Conservation (phyloP, 1,284 basidiomycete genomes). For the Melampsora americana region DNA sequence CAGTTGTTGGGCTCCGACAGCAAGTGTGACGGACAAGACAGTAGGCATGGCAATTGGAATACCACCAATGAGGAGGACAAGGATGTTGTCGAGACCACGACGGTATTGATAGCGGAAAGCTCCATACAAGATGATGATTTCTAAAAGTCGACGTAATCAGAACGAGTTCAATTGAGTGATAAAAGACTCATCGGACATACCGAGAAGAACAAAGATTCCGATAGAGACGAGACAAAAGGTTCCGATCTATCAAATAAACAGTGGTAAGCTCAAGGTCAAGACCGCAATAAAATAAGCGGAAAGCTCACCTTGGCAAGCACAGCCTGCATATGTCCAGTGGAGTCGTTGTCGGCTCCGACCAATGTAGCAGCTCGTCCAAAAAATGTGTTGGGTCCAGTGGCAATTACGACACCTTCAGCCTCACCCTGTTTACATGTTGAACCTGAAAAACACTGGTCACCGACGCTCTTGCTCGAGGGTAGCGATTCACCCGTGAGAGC, state of each 20-base stretch:
- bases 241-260: slow-evolving; percentile 92
- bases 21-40: slow-evolving; percentile 90
- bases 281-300: not conserved
- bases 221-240: slow-evolving; percentile 92
- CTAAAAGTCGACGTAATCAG: slow-evolving; percentile 52
- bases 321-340: slow-evolving; percentile 80
- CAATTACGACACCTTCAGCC: slow-evolving; percentile 93
- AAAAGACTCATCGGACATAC: not conserved
- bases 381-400: slow-evolving; percentile 72
- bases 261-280: slow-evolving; percentile 56
- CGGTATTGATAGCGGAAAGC: slow-evolving; percentile 85
- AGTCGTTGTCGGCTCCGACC: slow-evolving; percentile 91
- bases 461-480: slow-evolving; percentile 80
- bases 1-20: slow-evolving; percentile 94
- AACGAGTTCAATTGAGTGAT: not conserved
- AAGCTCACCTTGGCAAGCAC: slow-evolving; percentile 37
- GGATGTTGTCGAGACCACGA: slow-evolving; percentile 89
- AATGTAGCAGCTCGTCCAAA: slow-evolving; percentile 76
- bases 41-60: slow-evolving; percentile 97
- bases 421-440: slow-evolving; percentile 97
- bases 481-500: slow-evolving; percentile 94
- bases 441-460: slow-evolving; percentile 93
- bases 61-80: slow-evolving; percentile 95
- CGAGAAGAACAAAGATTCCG: slow-evolving; percentile 52
- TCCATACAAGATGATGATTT: slow-evolving; percentile 83